A percentile compares a stretch with the other conserved stretches of the same genome.
These are phyloP conservation scores for Kentomonas sorsogonicus DNA, from an alignment of 208 protist genomes.

Conservation along the genomic window DNA sequence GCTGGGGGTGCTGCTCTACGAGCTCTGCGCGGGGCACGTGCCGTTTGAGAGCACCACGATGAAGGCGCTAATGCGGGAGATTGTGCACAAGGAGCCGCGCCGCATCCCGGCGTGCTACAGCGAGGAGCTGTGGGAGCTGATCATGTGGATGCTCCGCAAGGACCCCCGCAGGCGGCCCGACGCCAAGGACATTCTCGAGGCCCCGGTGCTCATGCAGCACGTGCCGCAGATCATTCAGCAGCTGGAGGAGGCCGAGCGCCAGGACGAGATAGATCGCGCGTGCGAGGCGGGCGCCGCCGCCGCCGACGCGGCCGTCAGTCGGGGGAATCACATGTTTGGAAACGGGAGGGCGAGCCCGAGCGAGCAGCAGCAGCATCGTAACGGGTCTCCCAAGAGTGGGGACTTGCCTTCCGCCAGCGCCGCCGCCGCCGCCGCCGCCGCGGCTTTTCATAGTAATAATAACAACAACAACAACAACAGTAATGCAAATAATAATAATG, in stretches of 20 bases:
- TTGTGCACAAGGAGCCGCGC: slow-evolving; percentile 64
- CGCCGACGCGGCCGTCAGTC: neutral
- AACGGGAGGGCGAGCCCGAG: neutral
- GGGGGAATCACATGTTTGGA: neutral
- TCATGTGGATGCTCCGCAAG: slow-evolving; percentile 76
- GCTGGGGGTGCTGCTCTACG: slow-evolving; percentile 85
- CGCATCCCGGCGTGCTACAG: slow-evolving; percentile 66
- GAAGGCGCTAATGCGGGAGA: slow-evolving; percentile 84
- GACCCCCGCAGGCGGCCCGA: slow-evolving; percentile 76
- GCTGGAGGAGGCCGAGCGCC: slow-evolving; percentile 11
- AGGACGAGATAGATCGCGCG: neutral
- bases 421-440: too few species aligned
- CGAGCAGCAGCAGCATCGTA: too few species aligned
- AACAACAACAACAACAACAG: neutral
- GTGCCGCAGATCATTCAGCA: slow-evolving; percentile 65
- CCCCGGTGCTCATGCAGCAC: slow-evolving; percentile 55
- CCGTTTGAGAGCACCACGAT: slow-evolving; percentile 84
- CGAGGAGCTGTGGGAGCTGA: slow-evolving; percentile 66
- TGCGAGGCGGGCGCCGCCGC: neutral
- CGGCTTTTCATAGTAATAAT: neutral
- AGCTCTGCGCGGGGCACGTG: slow-evolving; percentile 66
- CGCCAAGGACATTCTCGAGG: slow-evolving; percentile 62
- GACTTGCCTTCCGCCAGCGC: too few species aligned
- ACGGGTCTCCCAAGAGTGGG: too few species aligned
- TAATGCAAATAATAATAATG: neutral